These are phyloP conservation scores for Russula emetica DNA, from an alignment of 768 basidiomycete species.

Conservation along the genomic window DNA sequence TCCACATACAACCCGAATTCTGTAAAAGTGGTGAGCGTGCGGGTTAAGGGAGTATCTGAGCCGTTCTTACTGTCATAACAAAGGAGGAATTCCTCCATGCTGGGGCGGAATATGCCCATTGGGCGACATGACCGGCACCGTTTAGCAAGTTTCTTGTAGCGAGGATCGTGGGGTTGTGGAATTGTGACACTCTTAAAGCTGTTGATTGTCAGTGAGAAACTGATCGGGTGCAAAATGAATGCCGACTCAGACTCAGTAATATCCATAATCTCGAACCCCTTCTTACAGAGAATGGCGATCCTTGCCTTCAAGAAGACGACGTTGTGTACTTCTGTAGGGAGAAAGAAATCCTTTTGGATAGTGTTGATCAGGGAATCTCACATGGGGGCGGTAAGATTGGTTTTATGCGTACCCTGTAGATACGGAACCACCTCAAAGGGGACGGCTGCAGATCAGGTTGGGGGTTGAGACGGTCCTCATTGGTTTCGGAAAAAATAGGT, in stretches of 20 bases:
- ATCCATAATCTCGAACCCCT: conserved; percentile 98
- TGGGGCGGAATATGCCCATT: conserved; percentile 84
- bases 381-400: background rate
- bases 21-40: conserved; percentile 32
- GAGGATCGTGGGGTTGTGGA: conserved; percentile 69
- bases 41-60: background rate
- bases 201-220: conserved; percentile 10
- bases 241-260: conserved; percentile 68
- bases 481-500: conserved; percentile 77
- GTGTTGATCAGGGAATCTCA: background rate
- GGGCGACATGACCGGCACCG: conserved; percentile 78
- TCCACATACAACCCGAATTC: conserved; percentile 92
- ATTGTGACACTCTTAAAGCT: conserved; percentile 88
- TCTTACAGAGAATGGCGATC: conserved; percentile 88
- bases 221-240: background rate
- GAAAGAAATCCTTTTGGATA: conserved; percentile 67
- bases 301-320: conserved; percentile 89
- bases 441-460: conserved; percentile 71
- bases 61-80: conserved; percentile 67
- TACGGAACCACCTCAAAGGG: conserved; percentile 90
- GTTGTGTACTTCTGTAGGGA: conserved; percentile 85
- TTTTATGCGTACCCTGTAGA: conserved; percentile 57
- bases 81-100: conserved; percentile 82
- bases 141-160: conserved; percentile 63
- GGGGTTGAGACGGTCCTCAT: conserved; percentile 63